Conservation (phyloP, 1,284 basidiomycete genomes). For the Melampsora americana region DNA sequence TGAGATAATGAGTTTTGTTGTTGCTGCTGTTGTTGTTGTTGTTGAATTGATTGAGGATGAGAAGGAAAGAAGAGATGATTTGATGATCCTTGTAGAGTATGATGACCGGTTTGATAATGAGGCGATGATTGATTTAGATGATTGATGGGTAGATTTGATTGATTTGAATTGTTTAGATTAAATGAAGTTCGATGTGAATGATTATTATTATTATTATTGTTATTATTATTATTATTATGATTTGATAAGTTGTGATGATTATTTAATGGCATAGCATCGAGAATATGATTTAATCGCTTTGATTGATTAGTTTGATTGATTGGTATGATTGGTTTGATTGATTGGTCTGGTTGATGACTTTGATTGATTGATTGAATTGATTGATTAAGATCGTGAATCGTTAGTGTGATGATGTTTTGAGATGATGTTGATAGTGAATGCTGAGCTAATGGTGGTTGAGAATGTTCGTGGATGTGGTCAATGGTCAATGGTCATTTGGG, state of each 20-base stretch:
- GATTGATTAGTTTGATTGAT: too few relatives aligned
- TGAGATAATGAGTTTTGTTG: too few relatives aligned
- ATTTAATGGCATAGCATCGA: constrained; percentile 4
- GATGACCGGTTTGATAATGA: neutral
- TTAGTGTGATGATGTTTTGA: too few relatives aligned
- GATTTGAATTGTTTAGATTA: neutral
- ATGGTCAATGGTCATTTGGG: too few relatives aligned
- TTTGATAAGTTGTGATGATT: neutral
- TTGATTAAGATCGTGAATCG: too few relatives aligned
- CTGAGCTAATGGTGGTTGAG: too few relatives aligned
- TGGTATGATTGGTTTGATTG: too few relatives aligned
- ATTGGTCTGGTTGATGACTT: too few relatives aligned
- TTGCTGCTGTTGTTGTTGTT: constrained; percentile 5
- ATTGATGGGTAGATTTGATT: neutral
- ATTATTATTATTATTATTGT: neutral
- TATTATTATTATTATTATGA: neutral
- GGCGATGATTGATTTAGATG: neutral
- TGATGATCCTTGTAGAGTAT: neutral
- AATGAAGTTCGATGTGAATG: neutral
- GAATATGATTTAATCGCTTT: neutral
- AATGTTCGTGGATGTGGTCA: too few relatives aligned
- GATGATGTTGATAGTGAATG: too few relatives aligned
- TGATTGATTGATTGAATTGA: too few relatives aligned
- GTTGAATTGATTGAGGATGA: constrained; percentile 7
- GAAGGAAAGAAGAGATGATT: neutral